Evolutionary conservation across 495 filamentous ascomycete genomes (phyloP).

Genomic region (Aspergillus asperescens): DNA sequence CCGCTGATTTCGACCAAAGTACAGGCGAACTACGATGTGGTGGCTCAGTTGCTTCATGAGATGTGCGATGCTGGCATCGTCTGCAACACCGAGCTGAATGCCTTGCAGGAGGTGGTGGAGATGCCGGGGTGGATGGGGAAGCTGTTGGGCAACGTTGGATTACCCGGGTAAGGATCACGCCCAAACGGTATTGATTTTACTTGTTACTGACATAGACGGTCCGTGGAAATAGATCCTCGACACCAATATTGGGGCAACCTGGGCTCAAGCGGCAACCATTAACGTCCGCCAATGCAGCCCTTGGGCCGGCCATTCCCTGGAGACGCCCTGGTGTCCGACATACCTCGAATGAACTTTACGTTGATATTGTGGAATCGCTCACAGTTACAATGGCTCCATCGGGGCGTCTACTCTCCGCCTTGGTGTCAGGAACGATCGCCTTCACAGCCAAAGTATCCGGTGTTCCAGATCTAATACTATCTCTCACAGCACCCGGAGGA

Average conservation of each 20-base stretch:
- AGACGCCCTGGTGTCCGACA: constrained; percentile 87
- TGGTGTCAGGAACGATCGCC: constrained; percentile 87
- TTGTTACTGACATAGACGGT: not conserved
- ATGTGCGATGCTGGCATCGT: constrained; percentile 95
- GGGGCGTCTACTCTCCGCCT: constrained; percentile 75
- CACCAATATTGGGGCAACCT: constrained; percentile 38
- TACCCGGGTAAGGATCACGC: constrained; percentile 58
- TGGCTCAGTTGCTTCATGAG: constrained; percentile 87
- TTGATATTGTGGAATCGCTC: constrained; percentile 89
- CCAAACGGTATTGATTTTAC: not conserved
- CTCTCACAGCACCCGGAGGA: constrained; percentile 70
- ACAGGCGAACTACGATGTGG: constrained; percentile 85
- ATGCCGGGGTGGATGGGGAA: constrained; percentile 86
- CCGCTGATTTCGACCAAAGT: constrained; percentile 81
- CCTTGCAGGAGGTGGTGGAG: constrained; percentile 84
- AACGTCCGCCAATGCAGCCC: constrained; percentile 32
- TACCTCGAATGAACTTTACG: constrained; percentile 95
- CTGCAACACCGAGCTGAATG: constrained; percentile 88
- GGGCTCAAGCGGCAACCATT: constrained; percentile 42
- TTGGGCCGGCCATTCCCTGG: constrained; percentile 70
- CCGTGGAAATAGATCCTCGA: constrained; percentile 29
- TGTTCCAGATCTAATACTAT: constrained; percentile 81
- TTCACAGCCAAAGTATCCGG: constrained; percentile 95
- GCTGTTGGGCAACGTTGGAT: constrained; percentile 77
- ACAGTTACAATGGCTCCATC: constrained; percentile 84